Base-by-base conservation (phyloP, 208 protist species). In the Crithidia thermophila region DNA sequence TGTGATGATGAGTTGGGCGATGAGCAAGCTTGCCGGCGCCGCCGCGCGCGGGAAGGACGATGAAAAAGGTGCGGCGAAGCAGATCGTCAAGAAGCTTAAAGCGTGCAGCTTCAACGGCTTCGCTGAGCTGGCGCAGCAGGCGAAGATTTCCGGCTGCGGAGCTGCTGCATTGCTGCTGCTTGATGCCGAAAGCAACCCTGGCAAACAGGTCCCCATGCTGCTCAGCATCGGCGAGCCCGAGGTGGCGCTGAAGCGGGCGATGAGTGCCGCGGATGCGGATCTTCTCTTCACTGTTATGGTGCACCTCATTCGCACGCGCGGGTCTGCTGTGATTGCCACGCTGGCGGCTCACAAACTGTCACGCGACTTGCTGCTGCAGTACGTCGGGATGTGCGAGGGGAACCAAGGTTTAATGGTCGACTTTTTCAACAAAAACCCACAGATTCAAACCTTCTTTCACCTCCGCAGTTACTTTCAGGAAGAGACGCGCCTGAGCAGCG, bases 1-100 rank as follows among this genome's bases (percentile, higher is more conserved):
- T 9, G 82, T 99, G 7, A 74, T 99, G n/a, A 67, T 89, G 45
- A 87, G 97, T 62, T 99, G 98, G 97, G 97, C 95, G 10, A 83
- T 97, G 59, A 73, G 67, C 13, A 98, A 98, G 69, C 83, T 99
- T 14, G 65, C 58, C 1, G 42, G 73, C 39, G 51, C 43, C 30
- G 59, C 55, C 10, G 14, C 28, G 47, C 39, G 31, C 14, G 59
- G 39, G 23, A 61, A 50, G 31, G 63, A 64, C 4, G 67, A 69
- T 7, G 84, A 90, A 37, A 77, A 67, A 45, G 40, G 51, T 46
- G 56, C 73, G 30, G 81, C 78, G 1, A 62, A 75, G 23, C 59
- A 72, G 45, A 75, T 94, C 18, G 74, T 87, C 10, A 51, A 72
- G 25, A 88, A 86, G 67, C 51, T 94, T 14, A 76, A 66, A 49